phyloP scores from a whole-genome alignment of 345 rosid species.

The Lumnitzera racemosa region DNA sequence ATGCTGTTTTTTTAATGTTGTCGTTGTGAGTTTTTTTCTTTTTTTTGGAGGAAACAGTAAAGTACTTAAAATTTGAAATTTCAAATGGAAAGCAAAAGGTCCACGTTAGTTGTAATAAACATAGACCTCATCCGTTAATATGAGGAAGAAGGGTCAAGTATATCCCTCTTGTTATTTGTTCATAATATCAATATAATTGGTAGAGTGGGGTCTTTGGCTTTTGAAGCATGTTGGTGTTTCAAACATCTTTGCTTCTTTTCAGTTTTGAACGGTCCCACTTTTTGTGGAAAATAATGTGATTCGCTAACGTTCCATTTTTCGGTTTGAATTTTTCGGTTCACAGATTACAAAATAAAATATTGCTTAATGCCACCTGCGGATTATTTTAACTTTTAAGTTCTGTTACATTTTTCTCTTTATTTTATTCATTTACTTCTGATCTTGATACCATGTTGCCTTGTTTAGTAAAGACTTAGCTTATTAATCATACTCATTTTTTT shows the following conservation, averaged over 20 bases:
- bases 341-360: neutral
- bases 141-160: slow-evolving; percentile 14
- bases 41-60: neutral
- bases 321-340: neutral
- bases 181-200: slow-evolving; percentile 1
- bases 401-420: neutral
- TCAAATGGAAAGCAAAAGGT: slow-evolving; percentile 19
- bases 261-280: slow-evolving; percentile 1
- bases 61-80: slow-evolving; percentile 32
- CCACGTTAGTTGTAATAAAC: slow-evolving; percentile 8
- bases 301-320: neutral
- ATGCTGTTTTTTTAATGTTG: neutral
- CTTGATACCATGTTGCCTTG: no score
- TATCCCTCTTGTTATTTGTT: slow-evolving; percentile 4
- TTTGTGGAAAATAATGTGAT: slow-evolving; percentile 9
- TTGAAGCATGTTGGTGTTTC: no score
- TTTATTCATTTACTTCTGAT: neutral
- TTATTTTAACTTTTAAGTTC: no score
- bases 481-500: no score
- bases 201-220: no score
- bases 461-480: no score
- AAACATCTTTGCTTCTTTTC: no score
- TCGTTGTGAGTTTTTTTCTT: neutral
- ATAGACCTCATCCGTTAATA: neutral
- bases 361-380: no score